Percentiles rank a stretch among this genome's conserved stretches.
These are phyloP conservation scores for Canavalia ensiformis DNA, from an alignment of 306 rosid genomes.

Conservation along the genomic window DNA sequence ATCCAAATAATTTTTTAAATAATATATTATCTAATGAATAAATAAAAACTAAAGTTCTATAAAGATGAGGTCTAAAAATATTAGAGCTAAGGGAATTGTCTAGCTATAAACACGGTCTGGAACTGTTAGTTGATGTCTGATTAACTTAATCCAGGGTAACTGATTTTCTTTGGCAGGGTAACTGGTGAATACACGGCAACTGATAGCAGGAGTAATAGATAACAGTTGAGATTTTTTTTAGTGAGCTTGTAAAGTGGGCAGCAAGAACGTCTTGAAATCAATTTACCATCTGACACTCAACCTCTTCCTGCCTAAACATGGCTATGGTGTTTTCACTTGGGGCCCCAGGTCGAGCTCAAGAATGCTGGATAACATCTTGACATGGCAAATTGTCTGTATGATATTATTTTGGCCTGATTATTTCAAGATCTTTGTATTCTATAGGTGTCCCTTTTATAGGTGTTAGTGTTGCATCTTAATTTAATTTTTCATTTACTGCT, in stretches of 20 bases:
- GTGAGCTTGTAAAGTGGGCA: conserved; percentile 11
- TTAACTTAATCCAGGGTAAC: not conserved
- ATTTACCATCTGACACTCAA: conserved; percentile 7
- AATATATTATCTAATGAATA: no score
- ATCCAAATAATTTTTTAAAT: no score
- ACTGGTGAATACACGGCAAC: conserved; percentile 72
- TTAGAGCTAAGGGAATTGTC: no score
- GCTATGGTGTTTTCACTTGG: conserved; percentile 24
- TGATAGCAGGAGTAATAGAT: conserved; percentile 19
- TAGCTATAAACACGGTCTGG: no score
- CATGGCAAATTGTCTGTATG: conserved; percentile 35
- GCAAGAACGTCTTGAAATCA: conserved; percentile 22
- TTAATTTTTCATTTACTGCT: conserved; percentile 19
- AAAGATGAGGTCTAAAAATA: no score
- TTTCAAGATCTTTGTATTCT: conserved; percentile 24
- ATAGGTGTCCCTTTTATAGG: conserved; percentile 15
- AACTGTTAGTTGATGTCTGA: not conserved
- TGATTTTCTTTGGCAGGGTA: conserved; percentile 61
- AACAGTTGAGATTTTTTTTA: conserved; percentile 15
- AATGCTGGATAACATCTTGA: conserved; percentile 31
- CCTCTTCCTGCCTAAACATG: conserved; percentile 1
- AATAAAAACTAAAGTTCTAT: no score
- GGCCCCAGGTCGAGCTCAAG: conserved; percentile 30
- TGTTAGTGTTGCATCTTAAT: conserved; percentile 9
- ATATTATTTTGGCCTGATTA: conserved; percentile 6